These are phyloP conservation scores for Paramyrothecium roridum DNA, from an alignment of 2,329 filamentous ascomycete species.

Conservation along the genomic window DNA sequence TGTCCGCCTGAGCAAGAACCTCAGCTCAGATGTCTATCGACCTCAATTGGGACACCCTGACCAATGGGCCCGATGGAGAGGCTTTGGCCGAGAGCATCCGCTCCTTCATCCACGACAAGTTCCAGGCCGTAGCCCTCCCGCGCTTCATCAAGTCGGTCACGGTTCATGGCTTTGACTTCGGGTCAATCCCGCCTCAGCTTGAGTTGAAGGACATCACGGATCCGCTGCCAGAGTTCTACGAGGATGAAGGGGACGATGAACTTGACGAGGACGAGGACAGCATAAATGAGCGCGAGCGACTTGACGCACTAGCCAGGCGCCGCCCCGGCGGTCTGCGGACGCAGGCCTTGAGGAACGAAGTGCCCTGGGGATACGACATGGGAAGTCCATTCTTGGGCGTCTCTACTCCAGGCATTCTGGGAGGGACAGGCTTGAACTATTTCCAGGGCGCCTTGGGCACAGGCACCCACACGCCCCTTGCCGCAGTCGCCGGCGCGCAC, in stretches of 20 bases:
- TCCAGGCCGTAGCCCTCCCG: slow-evolving; percentile 86
- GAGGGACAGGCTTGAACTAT: slow-evolving; percentile 76
- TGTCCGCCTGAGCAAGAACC: neutral
- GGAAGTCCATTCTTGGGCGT: slow-evolving; percentile 56
- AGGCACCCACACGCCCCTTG: slow-evolving; percentile 75
- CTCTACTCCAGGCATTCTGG: slow-evolving; percentile 62
- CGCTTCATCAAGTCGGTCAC: slow-evolving; percentile 96
- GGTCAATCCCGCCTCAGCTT: slow-evolving; percentile 74
- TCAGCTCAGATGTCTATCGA: slow-evolving; percentile 80
- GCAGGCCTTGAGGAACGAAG: slow-evolving; percentile 28
- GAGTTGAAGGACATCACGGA: slow-evolving; percentile 97
- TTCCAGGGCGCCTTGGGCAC: slow-evolving; percentile 78
- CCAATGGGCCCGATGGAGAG: slow-evolving; percentile 80
- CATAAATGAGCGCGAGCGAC: slow-evolving; percentile 11
- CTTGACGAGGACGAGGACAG: slow-evolving; percentile 31
- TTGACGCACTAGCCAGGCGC: slow-evolving; percentile 15
- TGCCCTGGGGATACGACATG: slow-evolving; percentile 36
- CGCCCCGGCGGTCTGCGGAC: slow-evolving; percentile 22
- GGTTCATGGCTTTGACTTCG: slow-evolving; percentile 92
- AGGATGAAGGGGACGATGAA: slow-evolving; percentile 63
- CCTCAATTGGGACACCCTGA: slow-evolving; percentile 93
- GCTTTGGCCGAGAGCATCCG: slow-evolving; percentile 83
- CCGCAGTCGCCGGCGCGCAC: slow-evolving; percentile 70
- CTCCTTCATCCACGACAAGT: slow-evolving; percentile 91
- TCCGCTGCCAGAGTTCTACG: slow-evolving; percentile 94